A percentile compares a stretch with the other conserved stretches of the same genome.
Conservation (phyloP, 306 rosid genomes). For the Comarum palustre region DNA sequence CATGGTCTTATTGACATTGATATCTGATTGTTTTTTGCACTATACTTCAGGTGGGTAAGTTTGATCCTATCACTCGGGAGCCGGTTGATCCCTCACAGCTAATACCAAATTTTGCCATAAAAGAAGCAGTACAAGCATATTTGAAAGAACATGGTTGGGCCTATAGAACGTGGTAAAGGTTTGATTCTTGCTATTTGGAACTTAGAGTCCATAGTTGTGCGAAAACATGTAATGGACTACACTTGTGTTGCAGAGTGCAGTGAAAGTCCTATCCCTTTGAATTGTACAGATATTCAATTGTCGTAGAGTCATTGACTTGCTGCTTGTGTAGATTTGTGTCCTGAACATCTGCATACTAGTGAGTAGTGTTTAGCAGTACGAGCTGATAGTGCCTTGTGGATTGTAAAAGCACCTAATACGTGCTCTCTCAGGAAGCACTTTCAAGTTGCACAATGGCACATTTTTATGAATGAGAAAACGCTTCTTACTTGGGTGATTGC, state of each 20-base stretch:
- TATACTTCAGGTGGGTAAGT: constrained; percentile 62
- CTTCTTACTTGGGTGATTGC: background rate
- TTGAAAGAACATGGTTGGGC: constrained; percentile 89
- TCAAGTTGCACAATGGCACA: background rate
- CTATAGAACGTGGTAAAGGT: constrained; percentile 49
- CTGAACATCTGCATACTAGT: background rate
- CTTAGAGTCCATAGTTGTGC: background rate
- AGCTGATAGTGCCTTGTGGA: background rate
- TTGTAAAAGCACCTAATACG: background rate
- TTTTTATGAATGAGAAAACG: background rate
- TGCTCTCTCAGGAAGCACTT: background rate
- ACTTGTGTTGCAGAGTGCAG: background rate
- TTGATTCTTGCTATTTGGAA: background rate
- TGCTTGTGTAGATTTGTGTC: constrained; percentile 23
- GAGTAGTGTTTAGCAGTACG: background rate
- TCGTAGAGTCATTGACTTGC: constrained; percentile 1
- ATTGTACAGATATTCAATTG: constrained; percentile 21
- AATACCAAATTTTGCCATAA: constrained; percentile 65
- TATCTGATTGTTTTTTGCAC: constrained; percentile 17
- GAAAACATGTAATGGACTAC: background rate
- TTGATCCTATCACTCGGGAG: constrained; percentile 82
- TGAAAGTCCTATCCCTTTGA: background rate
- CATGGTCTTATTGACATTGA: background rate
- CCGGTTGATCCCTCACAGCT: constrained; percentile 54
- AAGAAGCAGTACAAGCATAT: constrained; percentile 81